Base-by-base conservation (phyloP, 2,329 filamentous ascomycete species). In the Neonectria faginata region DNA sequence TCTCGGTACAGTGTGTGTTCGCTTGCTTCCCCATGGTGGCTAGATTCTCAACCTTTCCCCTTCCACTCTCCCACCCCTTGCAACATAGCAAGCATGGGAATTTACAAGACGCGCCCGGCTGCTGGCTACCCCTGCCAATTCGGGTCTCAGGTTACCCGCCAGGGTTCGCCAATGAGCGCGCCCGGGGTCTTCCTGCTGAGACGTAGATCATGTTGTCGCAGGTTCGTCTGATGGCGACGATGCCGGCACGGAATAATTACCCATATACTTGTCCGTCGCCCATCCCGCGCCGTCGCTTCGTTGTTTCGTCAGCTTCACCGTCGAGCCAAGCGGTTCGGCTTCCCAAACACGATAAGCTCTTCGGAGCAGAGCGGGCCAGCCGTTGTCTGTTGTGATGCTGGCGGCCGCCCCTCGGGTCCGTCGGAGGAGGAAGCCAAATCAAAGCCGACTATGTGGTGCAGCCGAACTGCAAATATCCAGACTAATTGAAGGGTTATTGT, bases 131-230 rank as follows among this genome's bases (percentile, higher is more conserved):
- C 65, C 65, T 67, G 66, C 59, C 64, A 58, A 64, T 67, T 50
- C 62, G n/a, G 55, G 70, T 73, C 70, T 73, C 70, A 73, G 70
- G 70, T 73, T 73, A 61, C 58, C 60, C 70, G 68, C 62, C 68
- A 64, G 64, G 29, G 62, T 47, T 44, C 18, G 50, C 51, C 56
- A 60, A 62, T 62, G 48, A 62, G 60, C 61, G 58, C 61, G 56
- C 7, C 65, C 67, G 45, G 62, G 68, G 67, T 56, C 61, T 51
- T 51, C 64, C 60, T 62, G 61, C 62, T 73, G 57, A 73, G 70
- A 71, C 65, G 69, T 51, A 31, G 50, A 62, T 63, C 58, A 48
- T 61, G 60, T 54, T 62, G 69, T 73, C 69, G 70, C 70, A 73
- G 70, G 70, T 71, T 73, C 68, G 63, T 67, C 67, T 66, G 66